These are phyloP conservation scores for Prunus dulcis DNA, from an alignment of 306 rosid species.

Conservation along the genomic window DNA sequence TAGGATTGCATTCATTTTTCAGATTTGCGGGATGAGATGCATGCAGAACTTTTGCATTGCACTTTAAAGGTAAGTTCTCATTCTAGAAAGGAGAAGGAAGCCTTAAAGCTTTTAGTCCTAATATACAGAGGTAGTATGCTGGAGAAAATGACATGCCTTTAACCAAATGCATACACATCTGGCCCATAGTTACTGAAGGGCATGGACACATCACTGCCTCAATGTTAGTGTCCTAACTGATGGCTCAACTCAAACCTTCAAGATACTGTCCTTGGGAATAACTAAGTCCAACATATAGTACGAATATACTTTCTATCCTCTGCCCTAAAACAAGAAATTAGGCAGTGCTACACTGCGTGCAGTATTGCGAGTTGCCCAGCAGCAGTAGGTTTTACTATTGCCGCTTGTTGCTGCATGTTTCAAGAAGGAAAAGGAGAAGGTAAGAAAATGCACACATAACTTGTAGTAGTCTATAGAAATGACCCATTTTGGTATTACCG, in stretches of 20 bases:
- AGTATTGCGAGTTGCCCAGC: too few relatives aligned
- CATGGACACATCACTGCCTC: conserved; percentile 4
- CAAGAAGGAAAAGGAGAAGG: background rate
- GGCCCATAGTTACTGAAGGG: background rate
- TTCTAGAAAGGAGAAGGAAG: background rate
- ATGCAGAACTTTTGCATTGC: background rate
- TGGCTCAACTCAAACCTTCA: background rate
- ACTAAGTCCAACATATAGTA: background rate
- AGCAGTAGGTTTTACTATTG: background rate
- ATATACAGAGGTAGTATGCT: background rate
- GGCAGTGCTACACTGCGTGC: background rate
- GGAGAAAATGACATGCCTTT: background rate
- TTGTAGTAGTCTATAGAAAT: background rate
- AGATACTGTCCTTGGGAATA: background rate
- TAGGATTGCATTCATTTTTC: too few relatives aligned
- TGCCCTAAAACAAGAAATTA: background rate
- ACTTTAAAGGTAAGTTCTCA: background rate
- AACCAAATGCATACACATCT: background rate
- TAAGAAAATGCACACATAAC: background rate
- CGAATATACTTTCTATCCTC: background rate
- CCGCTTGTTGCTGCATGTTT: background rate
- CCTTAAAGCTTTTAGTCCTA: background rate
- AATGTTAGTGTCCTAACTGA: background rate
- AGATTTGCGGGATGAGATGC: background rate
- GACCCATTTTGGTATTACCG: background rate